Percentiles rank a stretch among this genome's conserved stretches.
These are phyloP conservation scores for Stenocarpella maydis DNA, from an alignment of 2,329 filamentous ascomycete genomes.

Conservation along the genomic window DNA sequence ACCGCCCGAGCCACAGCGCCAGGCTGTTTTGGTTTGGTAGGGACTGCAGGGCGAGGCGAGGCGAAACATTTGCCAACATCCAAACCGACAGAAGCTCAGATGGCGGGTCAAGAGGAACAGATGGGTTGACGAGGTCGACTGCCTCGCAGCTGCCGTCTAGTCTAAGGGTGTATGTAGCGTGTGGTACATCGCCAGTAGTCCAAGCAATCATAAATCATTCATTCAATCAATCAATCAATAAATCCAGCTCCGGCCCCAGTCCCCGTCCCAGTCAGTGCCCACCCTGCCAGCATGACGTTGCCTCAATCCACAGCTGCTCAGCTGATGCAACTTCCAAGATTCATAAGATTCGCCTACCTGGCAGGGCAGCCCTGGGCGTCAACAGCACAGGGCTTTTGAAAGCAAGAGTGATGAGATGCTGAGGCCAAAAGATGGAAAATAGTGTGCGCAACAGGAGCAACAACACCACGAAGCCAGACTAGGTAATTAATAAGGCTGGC, in stretches of 20 bases:
- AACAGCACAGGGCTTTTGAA: too few relatives aligned
- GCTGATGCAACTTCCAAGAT: slow-evolving; percentile 13
- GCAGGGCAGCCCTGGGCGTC: not conserved
- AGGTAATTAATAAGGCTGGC: too few relatives aligned
- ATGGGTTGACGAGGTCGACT: slow-evolving; percentile 19
- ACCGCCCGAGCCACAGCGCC: slow-evolving; percentile 19
- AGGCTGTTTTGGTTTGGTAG: slow-evolving; percentile 4
- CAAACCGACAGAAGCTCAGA: slow-evolving; percentile 3
- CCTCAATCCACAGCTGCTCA: not conserved
- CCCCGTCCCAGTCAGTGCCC: not conserved
- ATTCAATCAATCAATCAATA: too few relatives aligned
- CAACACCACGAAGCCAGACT: too few relatives aligned
- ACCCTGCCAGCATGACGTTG: slow-evolving; percentile 15
- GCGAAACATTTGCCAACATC: slow-evolving; percentile 3
- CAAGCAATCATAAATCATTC: not conserved
- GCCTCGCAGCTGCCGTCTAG: slow-evolving; percentile 1
- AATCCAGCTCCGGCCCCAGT: too few relatives aligned
- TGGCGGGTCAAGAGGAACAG: slow-evolving; percentile 6
- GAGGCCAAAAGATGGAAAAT: too few relatives aligned
- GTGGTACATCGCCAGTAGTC: slow-evolving; percentile 2
- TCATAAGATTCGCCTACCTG: not conserved
- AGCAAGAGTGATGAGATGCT: too few relatives aligned
- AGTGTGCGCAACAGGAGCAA: too few relatives aligned
- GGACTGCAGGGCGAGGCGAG: not conserved
- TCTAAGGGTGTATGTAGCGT: not conserved